Base-by-base conservation (phyloP, 805 yeast genomes). In the Wickerhamomyces sydowiorum region DNA sequence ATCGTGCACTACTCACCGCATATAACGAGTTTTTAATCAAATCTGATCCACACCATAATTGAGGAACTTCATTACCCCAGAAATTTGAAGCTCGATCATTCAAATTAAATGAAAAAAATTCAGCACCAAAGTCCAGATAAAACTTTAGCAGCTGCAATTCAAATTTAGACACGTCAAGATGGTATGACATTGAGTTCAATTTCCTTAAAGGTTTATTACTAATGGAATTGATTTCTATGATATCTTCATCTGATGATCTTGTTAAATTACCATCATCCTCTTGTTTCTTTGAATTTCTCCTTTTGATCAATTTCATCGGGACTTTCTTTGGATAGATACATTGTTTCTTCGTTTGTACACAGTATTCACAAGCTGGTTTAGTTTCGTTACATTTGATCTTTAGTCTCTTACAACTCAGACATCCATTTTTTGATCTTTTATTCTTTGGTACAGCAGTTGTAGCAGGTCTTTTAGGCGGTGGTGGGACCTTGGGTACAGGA, bases 381-480 rank as follows among this genome's bases (percentile, higher is more conserved):
- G 66, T 64, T 60, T 89, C 96, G 57, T 88, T 95, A 67, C 96
- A 88, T 59, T 88, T 88, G 30, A 89, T 95, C 35, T 96, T 67
- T 49, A 96, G 72, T 48, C 75, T 73, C 58, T 89, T 88, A 64
- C 96, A 88, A 4, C 91, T 84, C 24, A 78, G 70, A 63, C 96
- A 88, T 1, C 96, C 96, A 44, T 78, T 79, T 42, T 93, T 73
- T 22, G 93, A 82, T 59, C 88, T 88, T 46, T 79, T 82, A 58
- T 15, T n/a, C 19, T 32, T 38, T 15, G 59, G 59, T 1, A n/a
- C 30, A n/a, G 30, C 18, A n/a, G 15, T 7, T 28, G 14, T 28
- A n/a, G 30, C 18, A 28, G 30, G 30, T n/a, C 30, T 28, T 28
- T 14, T n/a, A n/a, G n/a, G n/a, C n/a, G n/a, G n/a, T n/a, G n/a